Conservation (phyloP, 1,284 basidiomycete species). For the Ceratobasidium theobromae region DNA sequence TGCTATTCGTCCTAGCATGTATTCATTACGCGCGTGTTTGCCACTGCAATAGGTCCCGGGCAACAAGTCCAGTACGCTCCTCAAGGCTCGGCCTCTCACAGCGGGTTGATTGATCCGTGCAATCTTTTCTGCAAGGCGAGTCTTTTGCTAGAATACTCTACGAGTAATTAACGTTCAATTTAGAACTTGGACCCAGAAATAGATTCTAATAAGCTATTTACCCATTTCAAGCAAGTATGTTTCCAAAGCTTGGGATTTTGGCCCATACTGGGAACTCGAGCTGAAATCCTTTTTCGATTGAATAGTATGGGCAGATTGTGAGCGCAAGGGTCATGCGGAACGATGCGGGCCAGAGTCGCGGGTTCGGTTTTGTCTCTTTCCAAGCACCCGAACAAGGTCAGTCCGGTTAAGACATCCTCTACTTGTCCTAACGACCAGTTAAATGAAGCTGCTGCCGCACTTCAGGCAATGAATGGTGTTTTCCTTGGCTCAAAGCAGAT, state of each 20-base stretch:
- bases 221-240: conserved; percentile 75
- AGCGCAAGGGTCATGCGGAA: conserved; percentile 95
- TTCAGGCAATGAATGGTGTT: conserved; percentile 78
- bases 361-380: conserved; percentile 95
- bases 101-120: conserved; percentile 87
- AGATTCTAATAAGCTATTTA: conserved; percentile 77
- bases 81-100: conserved; percentile 70
- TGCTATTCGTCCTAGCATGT: not conserved
- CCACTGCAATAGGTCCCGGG: conserved; percentile 54
- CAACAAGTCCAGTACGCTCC: conserved; percentile 87
- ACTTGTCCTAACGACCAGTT: not conserved
- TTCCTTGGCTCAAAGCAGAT: conserved; percentile 73
- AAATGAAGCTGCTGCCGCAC: conserved; percentile 62
- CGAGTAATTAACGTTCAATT: not conserved
- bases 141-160: not conserved
- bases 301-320: conserved; percentile 79
- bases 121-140: conserved; percentile 85
- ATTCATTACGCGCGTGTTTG: not conserved
- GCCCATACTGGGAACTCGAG: not conserved
- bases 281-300: conserved; percentile 25
- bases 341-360: conserved; percentile 77
- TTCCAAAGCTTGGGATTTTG: conserved; percentile 1
- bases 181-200: conserved; percentile 85
- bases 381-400: conserved; percentile 80
- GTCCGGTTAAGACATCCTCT: conserved; percentile 27